Base-by-base conservation (phyloP, 768 basidiomycete genomes). In the Omphalotus guepiniiformis region DNA sequence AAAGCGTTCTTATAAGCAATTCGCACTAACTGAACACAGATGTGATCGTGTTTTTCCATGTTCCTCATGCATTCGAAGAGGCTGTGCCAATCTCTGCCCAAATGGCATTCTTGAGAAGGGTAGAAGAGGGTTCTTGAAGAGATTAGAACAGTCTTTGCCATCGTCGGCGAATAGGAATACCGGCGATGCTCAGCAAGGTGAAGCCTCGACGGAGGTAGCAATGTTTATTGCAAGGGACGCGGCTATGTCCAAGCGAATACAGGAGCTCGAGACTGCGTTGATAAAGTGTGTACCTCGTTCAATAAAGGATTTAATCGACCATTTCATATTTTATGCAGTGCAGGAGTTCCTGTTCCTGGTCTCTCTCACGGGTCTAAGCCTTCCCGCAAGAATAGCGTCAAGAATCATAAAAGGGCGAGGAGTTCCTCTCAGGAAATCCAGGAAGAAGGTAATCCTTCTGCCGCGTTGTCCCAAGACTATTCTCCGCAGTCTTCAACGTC, bases 31-130 rank as follows among this genome's bases (percentile, higher is more conserved):
- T n/a, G 19, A 2, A 38, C 12, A 37, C 27, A 54, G 55, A 26
- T 73, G 72, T 48, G 68, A 72, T 47, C 61, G 72, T 27, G 34
- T 53, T 26, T 67, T 73, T 39, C 72, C 72, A 15, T 73, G 71
- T 47, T 59, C 67, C 25, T 65, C 71, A 3, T 73, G 72, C 52
- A 61, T 71, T 11, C 56, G 70, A 18, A 58, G 72, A 18, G 72
- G 72, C 32, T 73, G 71, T 53, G 59, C 68, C 18, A 58, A 62
- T 27, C 59, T 73, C 16, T 73, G 71, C 51, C 71, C 71, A 7
- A 52, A 44, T 25, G 58, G 58, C 22, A 59, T 56, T 13, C 41
- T 59, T 4, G 58, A 59, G 48, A 59, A 59, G 47, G 58, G 58
- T 25, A 59, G 56, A 43, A 50, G 58, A 19, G 58, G 58, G 16